Evolutionary conservation across 139 green algal species (phyloP).

Genomic region (Trebouxia sp.): DNA sequence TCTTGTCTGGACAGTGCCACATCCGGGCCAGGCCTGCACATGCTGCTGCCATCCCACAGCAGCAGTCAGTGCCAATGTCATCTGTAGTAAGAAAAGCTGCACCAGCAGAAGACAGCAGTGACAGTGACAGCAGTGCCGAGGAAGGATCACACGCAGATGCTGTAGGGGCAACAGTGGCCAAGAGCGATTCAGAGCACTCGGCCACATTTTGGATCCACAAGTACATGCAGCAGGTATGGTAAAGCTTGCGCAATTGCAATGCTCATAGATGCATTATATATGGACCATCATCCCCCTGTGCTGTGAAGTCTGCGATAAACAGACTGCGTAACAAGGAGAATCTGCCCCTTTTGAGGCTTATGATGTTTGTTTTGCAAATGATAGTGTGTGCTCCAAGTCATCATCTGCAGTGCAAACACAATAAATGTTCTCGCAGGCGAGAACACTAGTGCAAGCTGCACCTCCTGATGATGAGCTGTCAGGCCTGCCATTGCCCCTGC

Average conservation of each 20-base stretch:
- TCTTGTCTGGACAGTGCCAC: conserved; percentile 4
- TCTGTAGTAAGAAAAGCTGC: not conserved
- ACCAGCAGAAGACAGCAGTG: not conserved
- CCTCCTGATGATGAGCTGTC: not conserved
- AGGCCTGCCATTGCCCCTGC: not conserved
- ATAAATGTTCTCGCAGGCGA: not conserved
- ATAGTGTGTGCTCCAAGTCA: too few relatives aligned
- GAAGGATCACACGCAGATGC: not conserved
- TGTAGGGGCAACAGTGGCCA: not conserved
- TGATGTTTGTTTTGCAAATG: too few relatives aligned
- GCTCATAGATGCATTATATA: too few relatives aligned
- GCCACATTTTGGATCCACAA: conserved; percentile 12
- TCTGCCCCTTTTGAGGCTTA: too few relatives aligned
- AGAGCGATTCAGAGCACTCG: conserved; percentile 10
- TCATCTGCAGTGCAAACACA: not conserved
- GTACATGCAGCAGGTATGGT: conserved; percentile 19
- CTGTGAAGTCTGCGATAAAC: too few relatives aligned
- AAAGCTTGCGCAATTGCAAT: too few relatives aligned
- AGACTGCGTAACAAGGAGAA: too few relatives aligned
- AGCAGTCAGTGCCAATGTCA: not conserved
- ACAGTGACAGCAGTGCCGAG: not conserved
- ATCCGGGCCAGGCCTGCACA: conserved; percentile 1
- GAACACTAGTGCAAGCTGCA: conserved; percentile 4
- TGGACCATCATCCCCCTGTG: too few relatives aligned
- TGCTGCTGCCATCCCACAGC: conserved; percentile 8